Conservation (phyloP, 1,139 yeast genomes). For the Taphrina deformans region DNA sequence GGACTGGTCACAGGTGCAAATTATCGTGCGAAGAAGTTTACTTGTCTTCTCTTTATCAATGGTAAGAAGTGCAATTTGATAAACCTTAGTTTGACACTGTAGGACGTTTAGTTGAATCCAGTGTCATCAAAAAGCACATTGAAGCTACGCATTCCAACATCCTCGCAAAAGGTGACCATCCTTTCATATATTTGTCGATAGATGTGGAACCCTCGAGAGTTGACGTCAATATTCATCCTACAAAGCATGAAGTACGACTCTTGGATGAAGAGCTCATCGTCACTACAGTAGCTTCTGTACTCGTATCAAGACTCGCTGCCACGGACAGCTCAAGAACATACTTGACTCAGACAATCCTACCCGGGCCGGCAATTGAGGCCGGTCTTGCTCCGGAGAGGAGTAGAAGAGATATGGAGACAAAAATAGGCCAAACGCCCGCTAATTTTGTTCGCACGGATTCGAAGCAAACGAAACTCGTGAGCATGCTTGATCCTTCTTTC, state of each 20-base stretch:
- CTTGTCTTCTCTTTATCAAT: slow-evolving; percentile 78
- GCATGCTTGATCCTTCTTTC: slow-evolving; percentile 1
- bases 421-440: slow-evolving; percentile 1
- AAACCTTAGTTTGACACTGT: slow-evolving; percentile 37
- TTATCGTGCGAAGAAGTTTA: slow-evolving; percentile 64
- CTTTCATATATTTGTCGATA: slow-evolving; percentile 74
- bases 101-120: slow-evolving; percentile 75
- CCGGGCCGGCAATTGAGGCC: slow-evolving; percentile 21
- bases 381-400: slow-evolving; percentile 17
- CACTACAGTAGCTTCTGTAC: slow-evolving; percentile 54
- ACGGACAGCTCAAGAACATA: slow-evolving; percentile 71
- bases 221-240: slow-evolving; percentile 95
- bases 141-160: slow-evolving; percentile 62
- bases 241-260: slow-evolving; percentile 88
- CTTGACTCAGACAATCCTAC: slow-evolving; percentile 53
- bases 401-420: not conserved
- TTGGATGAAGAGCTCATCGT: slow-evolving; percentile 83
- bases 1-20: slow-evolving; percentile 76
- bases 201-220: slow-evolving; percentile 65
- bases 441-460: slow-evolving; percentile 35
- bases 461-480: slow-evolving; percentile 41
- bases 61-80: slow-evolving; percentile 34
- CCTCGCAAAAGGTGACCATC: slow-evolving; percentile 76
- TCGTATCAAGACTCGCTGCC: slow-evolving; percentile 57
- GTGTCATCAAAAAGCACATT: slow-evolving; percentile 72